Conservation (phyloP, 306 rosid species). For the Ammopiptanthus mongolicus region DNA sequence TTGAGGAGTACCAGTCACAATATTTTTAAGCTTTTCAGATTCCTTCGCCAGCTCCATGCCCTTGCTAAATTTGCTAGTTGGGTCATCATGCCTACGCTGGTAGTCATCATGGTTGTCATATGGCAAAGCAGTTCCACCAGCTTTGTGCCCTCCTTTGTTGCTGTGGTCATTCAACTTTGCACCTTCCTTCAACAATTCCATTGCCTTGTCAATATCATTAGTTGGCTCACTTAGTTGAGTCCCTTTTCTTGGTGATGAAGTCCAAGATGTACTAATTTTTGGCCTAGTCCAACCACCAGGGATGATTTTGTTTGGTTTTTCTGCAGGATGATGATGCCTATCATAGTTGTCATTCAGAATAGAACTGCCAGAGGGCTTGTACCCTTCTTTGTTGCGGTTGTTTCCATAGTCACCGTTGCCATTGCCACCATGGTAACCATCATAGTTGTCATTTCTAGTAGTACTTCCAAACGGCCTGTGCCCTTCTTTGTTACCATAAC, state of each 20-base stretch:
- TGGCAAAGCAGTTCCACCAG: too few species aligned
- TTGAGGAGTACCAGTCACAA: background rate
- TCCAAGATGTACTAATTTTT: conserved; percentile 3
- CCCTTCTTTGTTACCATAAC: conserved; percentile 8
- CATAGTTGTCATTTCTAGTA: background rate
- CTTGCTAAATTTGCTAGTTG: background rate
- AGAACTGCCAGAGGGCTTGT: conserved; percentile 11
- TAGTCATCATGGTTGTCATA: background rate
- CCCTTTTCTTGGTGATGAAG: conserved; percentile 21
- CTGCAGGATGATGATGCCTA: background rate
- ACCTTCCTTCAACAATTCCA: conserved; percentile 27
- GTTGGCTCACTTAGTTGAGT: conserved; percentile 34
- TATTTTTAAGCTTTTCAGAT: background rate
- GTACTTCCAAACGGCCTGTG: conserved; percentile 15
- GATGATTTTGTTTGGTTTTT: background rate
- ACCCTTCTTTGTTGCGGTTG: conserved; percentile 10
- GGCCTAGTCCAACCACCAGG: background rate
- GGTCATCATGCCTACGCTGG: background rate
- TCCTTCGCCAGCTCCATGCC: conserved; percentile 24
- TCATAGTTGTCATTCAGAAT: background rate
- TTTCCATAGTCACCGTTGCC: background rate
- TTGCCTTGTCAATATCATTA: conserved; percentile 26
- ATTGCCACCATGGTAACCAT: background rate
- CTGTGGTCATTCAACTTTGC: background rate
- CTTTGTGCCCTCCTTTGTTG: background rate